These are phyloP conservation scores for Microcyclospora tardicrescens DNA, from an alignment of 2,329 filamentous ascomycete species.

Conservation along the genomic window DNA sequence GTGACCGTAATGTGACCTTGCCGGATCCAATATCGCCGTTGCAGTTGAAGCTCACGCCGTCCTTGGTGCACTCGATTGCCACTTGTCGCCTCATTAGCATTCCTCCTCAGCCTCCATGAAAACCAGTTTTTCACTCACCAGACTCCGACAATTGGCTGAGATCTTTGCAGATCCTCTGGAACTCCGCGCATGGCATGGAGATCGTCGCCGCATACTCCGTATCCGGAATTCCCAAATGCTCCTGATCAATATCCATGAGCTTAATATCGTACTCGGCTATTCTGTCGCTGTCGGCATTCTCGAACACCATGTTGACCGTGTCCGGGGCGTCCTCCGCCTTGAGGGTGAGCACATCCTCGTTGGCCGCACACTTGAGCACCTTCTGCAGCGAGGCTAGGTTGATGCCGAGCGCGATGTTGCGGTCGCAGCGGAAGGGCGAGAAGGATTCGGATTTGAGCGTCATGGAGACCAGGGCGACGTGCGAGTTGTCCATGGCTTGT, in stretches of 20 bases:
- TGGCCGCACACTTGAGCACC: constrained; percentile 86
- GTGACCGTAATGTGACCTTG: constrained; percentile 77
- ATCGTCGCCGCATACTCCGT: constrained; percentile 96
- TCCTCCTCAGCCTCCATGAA: neutral
- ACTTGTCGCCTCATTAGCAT: constrained; percentile 43
- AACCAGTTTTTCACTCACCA: constrained; percentile 46
- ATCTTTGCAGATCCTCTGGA: constrained; percentile 90
- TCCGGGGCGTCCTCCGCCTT: constrained; percentile 97
- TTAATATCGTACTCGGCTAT: constrained; percentile 99
- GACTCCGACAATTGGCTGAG: constrained; percentile 87
- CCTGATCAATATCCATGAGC: constrained; percentile 99
- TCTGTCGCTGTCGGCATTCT: constrained; percentile 75
- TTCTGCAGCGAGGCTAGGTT: constrained; percentile 95
- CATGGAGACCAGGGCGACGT: constrained; percentile 98
- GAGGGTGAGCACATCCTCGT: constrained; percentile 86
- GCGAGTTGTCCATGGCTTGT: constrained; percentile 99
- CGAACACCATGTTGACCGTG: constrained; percentile 88
- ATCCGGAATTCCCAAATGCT: constrained; percentile 95
- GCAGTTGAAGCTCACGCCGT: constrained; percentile 91
- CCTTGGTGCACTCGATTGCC: constrained; percentile 89
- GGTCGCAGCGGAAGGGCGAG: constrained; percentile 92
- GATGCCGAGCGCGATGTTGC: constrained; percentile 95
- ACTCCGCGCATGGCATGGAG: constrained; percentile 75
- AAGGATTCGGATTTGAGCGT: constrained; percentile 93
- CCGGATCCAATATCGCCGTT: constrained; percentile 93